phyloP scores from a whole-genome alignment of 2,329 filamentous ascomycete species.

The Scedosporium dehoogii region DNA sequence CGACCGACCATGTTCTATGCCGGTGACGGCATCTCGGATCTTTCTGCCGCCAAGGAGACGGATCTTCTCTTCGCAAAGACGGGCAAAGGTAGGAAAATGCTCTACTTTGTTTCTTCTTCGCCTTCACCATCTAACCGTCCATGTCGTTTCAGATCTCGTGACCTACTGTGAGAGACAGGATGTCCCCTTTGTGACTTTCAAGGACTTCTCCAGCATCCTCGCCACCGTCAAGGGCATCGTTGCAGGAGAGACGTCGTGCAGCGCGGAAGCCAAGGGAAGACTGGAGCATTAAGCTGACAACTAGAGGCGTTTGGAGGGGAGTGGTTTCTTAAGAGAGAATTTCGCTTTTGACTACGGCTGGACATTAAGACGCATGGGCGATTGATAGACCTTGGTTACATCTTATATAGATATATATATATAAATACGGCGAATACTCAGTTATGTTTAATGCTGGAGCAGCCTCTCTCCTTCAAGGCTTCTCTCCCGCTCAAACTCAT shows the following conservation, averaged over 20 bases:
- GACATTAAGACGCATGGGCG: neutral
- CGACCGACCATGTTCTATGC: constrained; percentile 87
- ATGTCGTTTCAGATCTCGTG: constrained; percentile 57
- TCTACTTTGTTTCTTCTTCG: neutral
- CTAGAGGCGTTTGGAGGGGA: neutral
- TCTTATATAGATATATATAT: neutral
- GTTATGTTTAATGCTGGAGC: too few species aligned
- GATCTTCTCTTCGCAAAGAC: constrained; percentile 91
- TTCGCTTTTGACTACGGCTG: neutral
- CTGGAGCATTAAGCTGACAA: neutral
- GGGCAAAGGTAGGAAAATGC: constrained; percentile 52
- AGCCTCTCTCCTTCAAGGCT: too few species aligned
- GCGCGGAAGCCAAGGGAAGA: constrained; percentile 26
- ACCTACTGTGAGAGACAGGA: constrained; percentile 75
- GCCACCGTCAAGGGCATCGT: constrained; percentile 66
- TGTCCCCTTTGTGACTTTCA: constrained; percentile 80
- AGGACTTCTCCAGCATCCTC: constrained; percentile 73
- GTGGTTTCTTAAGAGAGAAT: neutral
- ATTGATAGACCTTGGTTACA: neutral
- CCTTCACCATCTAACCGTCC: neutral
- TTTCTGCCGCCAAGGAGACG: constrained; percentile 86
- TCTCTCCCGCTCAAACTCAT: too few species aligned
- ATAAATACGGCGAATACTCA: neutral
- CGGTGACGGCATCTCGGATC: constrained; percentile 85
- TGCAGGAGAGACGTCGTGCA: constrained; percentile 60